phyloP scores from a whole-genome alignment of 371 early-diverging fungal species.

The Apophysomyces variabilis region DNA sequence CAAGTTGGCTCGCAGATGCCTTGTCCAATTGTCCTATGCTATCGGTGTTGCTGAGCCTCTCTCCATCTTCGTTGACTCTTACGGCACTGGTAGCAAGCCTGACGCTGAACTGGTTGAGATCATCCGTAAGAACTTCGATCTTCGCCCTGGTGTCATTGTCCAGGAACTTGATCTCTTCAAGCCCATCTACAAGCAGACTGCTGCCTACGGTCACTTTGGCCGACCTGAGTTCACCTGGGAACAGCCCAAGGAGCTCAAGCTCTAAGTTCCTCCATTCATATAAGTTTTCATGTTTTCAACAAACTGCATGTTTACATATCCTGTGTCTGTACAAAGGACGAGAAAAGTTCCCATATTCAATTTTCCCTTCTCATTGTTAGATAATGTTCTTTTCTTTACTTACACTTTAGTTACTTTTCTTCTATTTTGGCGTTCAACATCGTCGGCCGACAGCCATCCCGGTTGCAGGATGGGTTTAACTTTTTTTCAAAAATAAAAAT shows the following conservation, averaged over 20 bases:
- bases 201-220: slow-evolving; percentile 99
- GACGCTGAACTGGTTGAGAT: slow-evolving; percentile 91
- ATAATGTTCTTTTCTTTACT: slow-evolving; percentile 27
- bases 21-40: slow-evolving; percentile 99
- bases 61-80: slow-evolving; percentile 97
- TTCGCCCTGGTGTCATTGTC: slow-evolving; percentile 98
- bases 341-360: slow-evolving; percentile 7
- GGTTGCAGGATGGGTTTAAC: slow-evolving; percentile 43
- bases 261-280: slow-evolving; percentile 52
- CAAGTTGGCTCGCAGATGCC: slow-evolving; percentile 91
- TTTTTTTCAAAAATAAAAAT: neutral
- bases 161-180: slow-evolving; percentile 96
- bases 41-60: slow-evolving; percentile 99
- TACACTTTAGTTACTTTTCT: slow-evolving; percentile 20
- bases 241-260: slow-evolving; percentile 88
- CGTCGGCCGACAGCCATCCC: slow-evolving; percentile 44
- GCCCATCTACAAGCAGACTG: slow-evolving; percentile 98
- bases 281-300: slow-evolving; percentile 43
- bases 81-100: slow-evolving; percentile 92
- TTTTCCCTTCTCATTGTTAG: slow-evolving; percentile 33
- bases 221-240: slow-evolving; percentile 97
- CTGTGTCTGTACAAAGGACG: slow-evolving; percentile 12
- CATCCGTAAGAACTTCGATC: slow-evolving; percentile 97
- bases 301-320: slow-evolving; percentile 36
- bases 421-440: slow-evolving; percentile 38